Percentiles rank a stretch among this genome's conserved stretches.
Evolutionary conservation across 305 asterid species (phyloP).

Genomic region (Plantago rigida): DNA sequence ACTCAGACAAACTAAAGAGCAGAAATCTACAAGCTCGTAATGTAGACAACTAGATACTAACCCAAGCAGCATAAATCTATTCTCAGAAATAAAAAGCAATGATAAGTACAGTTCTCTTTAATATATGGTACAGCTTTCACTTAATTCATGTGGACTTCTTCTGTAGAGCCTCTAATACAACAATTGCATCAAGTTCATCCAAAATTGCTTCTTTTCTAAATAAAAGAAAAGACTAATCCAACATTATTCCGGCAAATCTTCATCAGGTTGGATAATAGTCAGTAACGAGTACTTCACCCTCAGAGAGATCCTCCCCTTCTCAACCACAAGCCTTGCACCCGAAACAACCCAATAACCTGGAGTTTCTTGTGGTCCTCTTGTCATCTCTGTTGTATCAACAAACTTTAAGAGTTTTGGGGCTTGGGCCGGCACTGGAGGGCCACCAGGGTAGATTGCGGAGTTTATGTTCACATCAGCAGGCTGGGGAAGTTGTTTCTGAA

Average conservation of each 20-base stretch:
- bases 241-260: slow-evolving; percentile 38
- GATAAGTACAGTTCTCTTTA: not conserved
- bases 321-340: slow-evolving; percentile 85
- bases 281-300: slow-evolving; percentile 73
- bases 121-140: not conserved
- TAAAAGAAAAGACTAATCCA: slow-evolving; percentile 20
- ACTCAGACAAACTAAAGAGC: no score
- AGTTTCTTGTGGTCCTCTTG: slow-evolving; percentile 82
- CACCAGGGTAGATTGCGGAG: slow-evolving; percentile 90
- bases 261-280: slow-evolving; percentile 64
- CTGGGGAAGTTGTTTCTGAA: slow-evolving; percentile 66
- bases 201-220: slow-evolving; percentile 13
- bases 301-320: slow-evolving; percentile 75
- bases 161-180: slow-evolving; percentile 1
- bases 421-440: slow-evolving; percentile 75
- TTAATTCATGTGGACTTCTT: not conserved
- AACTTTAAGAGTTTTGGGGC: slow-evolving; percentile 70
- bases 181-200: slow-evolving; percentile 13
- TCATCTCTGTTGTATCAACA: slow-evolving; percentile 87
- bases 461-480: slow-evolving; percentile 87
- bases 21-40: no score
- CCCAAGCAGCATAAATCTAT: no score
- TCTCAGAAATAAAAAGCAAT: slow-evolving; percentile 3
- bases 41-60: no score
- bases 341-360: slow-evolving; percentile 99